These are phyloP conservation scores for Pinus taeda DNA, from an alignment of 75 land plant genomes.

Conservation along the genomic window DNA sequence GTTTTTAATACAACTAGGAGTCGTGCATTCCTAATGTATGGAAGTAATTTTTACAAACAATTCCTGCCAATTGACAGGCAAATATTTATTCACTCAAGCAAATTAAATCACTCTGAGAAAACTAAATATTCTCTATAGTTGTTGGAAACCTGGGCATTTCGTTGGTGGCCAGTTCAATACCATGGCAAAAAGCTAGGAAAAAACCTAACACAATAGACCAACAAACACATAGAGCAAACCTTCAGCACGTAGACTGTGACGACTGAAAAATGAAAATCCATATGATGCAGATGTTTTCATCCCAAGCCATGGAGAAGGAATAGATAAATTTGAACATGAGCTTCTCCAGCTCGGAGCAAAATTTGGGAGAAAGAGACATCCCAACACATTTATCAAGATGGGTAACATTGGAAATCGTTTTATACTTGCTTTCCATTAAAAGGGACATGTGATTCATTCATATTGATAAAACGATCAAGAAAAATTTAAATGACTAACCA, in stretches of 20 bases:
- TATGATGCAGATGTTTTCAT: neutral
- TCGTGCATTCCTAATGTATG: too few species aligned
- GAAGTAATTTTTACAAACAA: neutral
- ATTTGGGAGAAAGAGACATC: neutral
- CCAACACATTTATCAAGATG: too few species aligned
- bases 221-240: neutral
- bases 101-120: neutral
- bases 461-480: neutral
- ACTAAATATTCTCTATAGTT: neutral
- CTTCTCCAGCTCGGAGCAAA: neutral
- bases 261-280: neutral
- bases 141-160: neutral
- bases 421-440: neutral
- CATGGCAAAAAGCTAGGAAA: neutral
- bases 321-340: neutral
- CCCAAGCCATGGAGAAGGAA: neutral
- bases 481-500: neutral
- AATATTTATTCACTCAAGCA: neutral
- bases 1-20: too few species aligned
- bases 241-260: neutral
- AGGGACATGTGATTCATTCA: neutral
- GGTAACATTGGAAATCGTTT: neutral
- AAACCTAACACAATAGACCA: neutral
- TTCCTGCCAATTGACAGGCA: neutral
- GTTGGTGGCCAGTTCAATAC: neutral